Evolutionary conservation across 805 yeast genomes (phyloP).

Genomic region (Teunomyces gatunensis): DNA sequence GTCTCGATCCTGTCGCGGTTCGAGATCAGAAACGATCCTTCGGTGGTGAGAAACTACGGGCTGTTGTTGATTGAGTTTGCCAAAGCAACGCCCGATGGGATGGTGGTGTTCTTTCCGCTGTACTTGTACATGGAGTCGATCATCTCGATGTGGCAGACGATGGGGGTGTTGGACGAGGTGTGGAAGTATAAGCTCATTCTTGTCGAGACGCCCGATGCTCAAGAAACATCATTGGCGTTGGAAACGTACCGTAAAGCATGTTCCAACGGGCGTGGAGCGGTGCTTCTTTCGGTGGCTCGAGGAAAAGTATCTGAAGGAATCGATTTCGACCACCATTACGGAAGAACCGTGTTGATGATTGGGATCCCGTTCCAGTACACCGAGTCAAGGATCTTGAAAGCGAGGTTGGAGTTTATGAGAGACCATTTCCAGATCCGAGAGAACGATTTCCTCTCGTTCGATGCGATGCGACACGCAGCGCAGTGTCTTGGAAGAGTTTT

Average conservation of each 20-base stretch:
- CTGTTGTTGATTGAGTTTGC: slow-evolving; percentile 88
- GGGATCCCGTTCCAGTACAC: slow-evolving; percentile 99
- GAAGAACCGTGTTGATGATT: slow-evolving; percentile 95
- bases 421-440: slow-evolving; percentile 92
- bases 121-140: slow-evolving; percentile 97
- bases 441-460: slow-evolving; percentile 92
- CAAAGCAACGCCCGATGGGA: slow-evolving; percentile 95
- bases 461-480: slow-evolving; percentile 99
- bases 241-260: slow-evolving; percentile 97
- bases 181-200: slow-evolving; percentile 95
- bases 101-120: slow-evolving; percentile 97
- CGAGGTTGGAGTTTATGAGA: slow-evolving; percentile 87
- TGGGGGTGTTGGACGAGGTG: slow-evolving; percentile 97
- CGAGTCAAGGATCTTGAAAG: slow-evolving; percentile 92
- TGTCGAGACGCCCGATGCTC: slow-evolving; percentile 99
- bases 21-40: slow-evolving; percentile 96
- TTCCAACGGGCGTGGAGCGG: slow-evolving; percentile 96
- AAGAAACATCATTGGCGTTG: slow-evolving; percentile 91
- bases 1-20: slow-evolving; percentile 95
- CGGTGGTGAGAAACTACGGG: slow-evolving; percentile 96
- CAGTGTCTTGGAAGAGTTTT: slow-evolving; percentile 96
- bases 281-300: slow-evolving; percentile 93
- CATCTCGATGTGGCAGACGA: slow-evolving; percentile 97
- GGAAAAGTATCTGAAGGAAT: slow-evolving; percentile 99
- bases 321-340: slow-evolving; percentile 98